Conservation (phyloP, 2,329 filamentous ascomycete species). For the Trichoderma sp. region DNA sequence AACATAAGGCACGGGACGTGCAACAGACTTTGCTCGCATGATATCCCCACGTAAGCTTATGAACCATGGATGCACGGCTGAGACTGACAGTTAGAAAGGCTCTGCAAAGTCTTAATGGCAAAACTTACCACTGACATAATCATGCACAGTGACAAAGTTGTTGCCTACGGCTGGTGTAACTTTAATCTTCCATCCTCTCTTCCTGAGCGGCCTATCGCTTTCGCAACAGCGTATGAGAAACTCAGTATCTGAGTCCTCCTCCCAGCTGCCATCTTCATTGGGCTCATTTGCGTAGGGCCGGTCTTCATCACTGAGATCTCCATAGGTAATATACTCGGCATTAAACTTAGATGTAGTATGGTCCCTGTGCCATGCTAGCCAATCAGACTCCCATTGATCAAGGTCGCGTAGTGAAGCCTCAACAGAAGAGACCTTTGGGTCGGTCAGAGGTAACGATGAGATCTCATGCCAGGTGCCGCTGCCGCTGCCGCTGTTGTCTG, state of each 20-base stretch:
- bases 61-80: constrained; percentile 7
- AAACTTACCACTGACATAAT: constrained; percentile 2
- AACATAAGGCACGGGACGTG: not conserved
- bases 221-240: constrained; percentile 13
- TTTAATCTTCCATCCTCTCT: constrained; percentile 5
- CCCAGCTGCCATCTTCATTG: not conserved
- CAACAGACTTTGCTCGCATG: constrained; percentile 5
- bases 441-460: not conserved
- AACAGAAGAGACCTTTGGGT: constrained; percentile 11
- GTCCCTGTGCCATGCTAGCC: constrained; percentile 11
- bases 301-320: constrained; percentile 11
- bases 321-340: not conserved
- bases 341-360: not conserved
- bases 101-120: not conserved
- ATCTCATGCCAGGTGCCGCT: constrained; percentile 4
- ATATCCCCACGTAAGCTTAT: constrained; percentile 1
- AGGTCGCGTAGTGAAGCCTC: constrained; percentile 11
- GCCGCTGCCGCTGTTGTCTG: not conserved
- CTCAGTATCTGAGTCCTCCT: not conserved
- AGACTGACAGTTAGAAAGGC: not conserved
- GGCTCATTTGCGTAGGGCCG: constrained; percentile 3
- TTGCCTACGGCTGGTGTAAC: constrained; percentile 2
- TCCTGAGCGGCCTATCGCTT: constrained; percentile 2
- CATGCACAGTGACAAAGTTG: constrained; percentile 6
- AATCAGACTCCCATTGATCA: constrained; percentile 7